Conservation (phyloP, 768 basidiomycete genomes). For the Xerocomus potaroensis region DNA sequence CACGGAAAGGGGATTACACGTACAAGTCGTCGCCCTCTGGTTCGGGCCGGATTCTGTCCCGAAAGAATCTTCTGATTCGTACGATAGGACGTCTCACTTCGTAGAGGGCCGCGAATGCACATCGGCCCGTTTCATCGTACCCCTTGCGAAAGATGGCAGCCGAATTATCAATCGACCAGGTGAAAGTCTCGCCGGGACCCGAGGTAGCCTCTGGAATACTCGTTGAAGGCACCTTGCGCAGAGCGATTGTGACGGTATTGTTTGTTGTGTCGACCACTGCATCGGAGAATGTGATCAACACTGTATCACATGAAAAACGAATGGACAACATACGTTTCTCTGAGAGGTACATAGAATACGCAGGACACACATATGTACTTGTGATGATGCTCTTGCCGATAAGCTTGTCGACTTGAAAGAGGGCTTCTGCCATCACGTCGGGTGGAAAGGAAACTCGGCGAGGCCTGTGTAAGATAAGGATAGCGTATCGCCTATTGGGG, state of each 20-base stretch:
- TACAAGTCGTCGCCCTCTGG: slow-evolving; percentile 17
- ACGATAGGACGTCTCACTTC: slow-evolving; percentile 14
- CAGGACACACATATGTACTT: slow-evolving; percentile 28
- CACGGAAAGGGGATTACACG: slow-evolving; percentile 1
- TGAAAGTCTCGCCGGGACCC: background rate
- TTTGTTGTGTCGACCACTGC: no score
- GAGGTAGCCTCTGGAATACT: background rate
- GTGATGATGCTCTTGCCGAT: slow-evolving; percentile 32
- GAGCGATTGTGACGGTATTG: slow-evolving; percentile 19
- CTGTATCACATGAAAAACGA: background rate
- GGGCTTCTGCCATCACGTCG: slow-evolving; percentile 18
- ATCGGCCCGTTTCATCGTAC: slow-evolving; percentile 10
- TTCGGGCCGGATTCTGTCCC: slow-evolving; percentile 8
- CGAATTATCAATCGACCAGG: slow-evolving; percentile 17
- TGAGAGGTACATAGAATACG: slow-evolving; percentile 32
- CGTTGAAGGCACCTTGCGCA: slow-evolving; percentile 6
- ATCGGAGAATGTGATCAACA: background rate
- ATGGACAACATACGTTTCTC: slow-evolving; percentile 17
- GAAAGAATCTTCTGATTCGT: slow-evolving; percentile 10
- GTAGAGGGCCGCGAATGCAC: slow-evolving; percentile 23
- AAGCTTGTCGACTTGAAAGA: slow-evolving; percentile 26
- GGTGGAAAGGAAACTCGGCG: slow-evolving; percentile 19
- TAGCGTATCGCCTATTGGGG: slow-evolving; percentile 27
- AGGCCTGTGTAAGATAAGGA: slow-evolving; percentile 32
- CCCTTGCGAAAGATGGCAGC: slow-evolving; percentile 23